These are phyloP conservation scores for Notholithocarpus densiflorus DNA, from an alignment of 306 rosid genomes.

Conservation along the genomic window DNA sequence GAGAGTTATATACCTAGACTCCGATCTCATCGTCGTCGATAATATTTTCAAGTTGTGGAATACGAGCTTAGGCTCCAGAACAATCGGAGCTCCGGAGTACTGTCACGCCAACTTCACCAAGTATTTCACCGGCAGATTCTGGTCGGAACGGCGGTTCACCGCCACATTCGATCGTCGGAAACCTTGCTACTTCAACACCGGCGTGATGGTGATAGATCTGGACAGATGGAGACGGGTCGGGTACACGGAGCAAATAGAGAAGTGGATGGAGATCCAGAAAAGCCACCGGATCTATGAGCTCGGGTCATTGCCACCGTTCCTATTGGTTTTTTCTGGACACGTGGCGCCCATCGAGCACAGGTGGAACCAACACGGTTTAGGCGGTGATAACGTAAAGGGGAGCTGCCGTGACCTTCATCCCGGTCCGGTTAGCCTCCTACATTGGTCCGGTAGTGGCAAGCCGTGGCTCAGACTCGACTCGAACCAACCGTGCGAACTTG, in stretches of 20 bases:
- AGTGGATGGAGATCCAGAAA: slow-evolving; percentile 81
- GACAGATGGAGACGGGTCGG: slow-evolving; percentile 49
- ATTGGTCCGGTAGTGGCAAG: slow-evolving; percentile 86
- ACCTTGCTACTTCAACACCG: slow-evolving; percentile 74
- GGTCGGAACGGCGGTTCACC: slow-evolving; percentile 39
- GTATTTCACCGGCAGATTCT: slow-evolving; percentile 63
- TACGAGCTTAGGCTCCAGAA: slow-evolving; percentile 38
- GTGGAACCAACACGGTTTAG: slow-evolving; percentile 85
- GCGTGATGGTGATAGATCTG: slow-evolving; percentile 88
- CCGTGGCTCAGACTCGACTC: slow-evolving; percentile 71
- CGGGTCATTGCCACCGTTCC: slow-evolving; percentile 73
- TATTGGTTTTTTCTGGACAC: slow-evolving; percentile 67
- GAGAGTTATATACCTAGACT: slow-evolving; percentile 66
- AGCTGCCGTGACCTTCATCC: slow-evolving; percentile 69
- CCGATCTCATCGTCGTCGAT: slow-evolving; percentile 68
- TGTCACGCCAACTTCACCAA: slow-evolving; percentile 72
- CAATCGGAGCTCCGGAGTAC: slow-evolving; percentile 76
- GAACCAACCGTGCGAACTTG: slow-evolving; percentile 61
- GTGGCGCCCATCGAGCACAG: slow-evolving; percentile 79
- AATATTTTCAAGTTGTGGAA: slow-evolving; percentile 61
- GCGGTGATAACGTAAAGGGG: slow-evolving; percentile 69
- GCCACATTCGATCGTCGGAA: slow-evolving; percentile 37
- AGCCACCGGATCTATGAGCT: slow-evolving; percentile 66
- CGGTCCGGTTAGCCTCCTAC: slow-evolving; percentile 72
- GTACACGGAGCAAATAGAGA: slow-evolving; percentile 53